Evolutionary conservation across 1,284 basidiomycete species (phyloP).

Genomic region (Moesziomyces antarcticus): DNA sequence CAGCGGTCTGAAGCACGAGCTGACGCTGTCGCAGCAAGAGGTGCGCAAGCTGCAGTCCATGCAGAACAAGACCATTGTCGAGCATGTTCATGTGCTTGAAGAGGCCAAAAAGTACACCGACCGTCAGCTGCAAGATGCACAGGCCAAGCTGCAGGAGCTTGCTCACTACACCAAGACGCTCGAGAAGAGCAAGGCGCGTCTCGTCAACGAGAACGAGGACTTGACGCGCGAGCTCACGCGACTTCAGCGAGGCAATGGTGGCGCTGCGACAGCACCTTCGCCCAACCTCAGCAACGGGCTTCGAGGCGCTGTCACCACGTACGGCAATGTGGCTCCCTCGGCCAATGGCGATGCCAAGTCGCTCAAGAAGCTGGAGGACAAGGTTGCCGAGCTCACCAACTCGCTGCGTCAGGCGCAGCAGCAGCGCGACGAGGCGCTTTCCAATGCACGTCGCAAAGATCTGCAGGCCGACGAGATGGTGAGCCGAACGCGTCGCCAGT

Average conservation of each 20-base stretch:
- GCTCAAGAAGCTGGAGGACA: constrained; percentile 74
- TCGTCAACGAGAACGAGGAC: constrained; percentile 87
- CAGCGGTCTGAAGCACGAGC: constrained; percentile 79
- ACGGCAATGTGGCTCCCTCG: constrained; percentile 40
- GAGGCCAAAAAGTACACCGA: constrained; percentile 97
- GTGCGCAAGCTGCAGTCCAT: constrained; percentile 71
- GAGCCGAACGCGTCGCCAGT: constrained; percentile 76
- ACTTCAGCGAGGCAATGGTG: constrained; percentile 32
- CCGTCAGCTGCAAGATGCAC: constrained; percentile 84
- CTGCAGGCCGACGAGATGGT: constrained; percentile 78
- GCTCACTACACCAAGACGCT: constrained; percentile 82
- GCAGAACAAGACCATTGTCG: constrained; percentile 97
- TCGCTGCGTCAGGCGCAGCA: constrained; percentile 50
- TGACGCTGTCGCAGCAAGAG: constrained; percentile 78
- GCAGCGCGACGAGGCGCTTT: constrained; percentile 68
- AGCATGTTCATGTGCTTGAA: constrained; percentile 97
- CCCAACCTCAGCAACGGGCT: constrained; percentile 27
- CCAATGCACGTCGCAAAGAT: constrained; percentile 74
- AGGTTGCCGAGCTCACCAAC: constrained; percentile 70
- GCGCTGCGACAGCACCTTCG: constrained; percentile 11
- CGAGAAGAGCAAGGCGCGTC: constrained; percentile 80
- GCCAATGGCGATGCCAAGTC: constrained; percentile 24
- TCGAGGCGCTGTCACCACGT: constrained; percentile 27
- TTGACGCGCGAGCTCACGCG: constrained; percentile 79
- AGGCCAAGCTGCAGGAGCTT: constrained; percentile 79